Evolutionary conservation across 2,329 filamentous ascomycete species (phyloP).

Genomic region (Cadophora malorum): DNA sequence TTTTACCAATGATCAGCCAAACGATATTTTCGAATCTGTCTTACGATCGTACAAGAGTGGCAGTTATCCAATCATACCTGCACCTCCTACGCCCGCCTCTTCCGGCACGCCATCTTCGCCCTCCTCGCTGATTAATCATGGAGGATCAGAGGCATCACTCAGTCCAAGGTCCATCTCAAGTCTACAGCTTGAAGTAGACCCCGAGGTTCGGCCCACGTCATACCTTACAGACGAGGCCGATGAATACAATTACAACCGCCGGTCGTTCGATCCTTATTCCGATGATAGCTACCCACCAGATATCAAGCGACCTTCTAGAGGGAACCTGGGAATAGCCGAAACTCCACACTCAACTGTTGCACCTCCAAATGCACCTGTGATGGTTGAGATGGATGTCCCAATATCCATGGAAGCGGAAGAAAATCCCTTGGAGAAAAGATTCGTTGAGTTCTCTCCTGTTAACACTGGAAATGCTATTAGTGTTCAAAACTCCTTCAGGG

Average conservation of each 20-base stretch:
- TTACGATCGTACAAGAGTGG: conserved; percentile 55
- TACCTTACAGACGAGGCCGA: conserved; percentile 27
- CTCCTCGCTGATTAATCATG: conserved; percentile 1
- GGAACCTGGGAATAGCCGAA: background rate
- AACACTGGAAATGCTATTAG: conserved; percentile 51
- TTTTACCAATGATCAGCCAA: conserved; percentile 53
- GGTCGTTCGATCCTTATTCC: conserved; percentile 26
- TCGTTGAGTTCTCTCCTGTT: conserved; percentile 34
- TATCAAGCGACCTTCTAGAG: conserved; percentile 18
- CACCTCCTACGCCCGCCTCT: background rate
- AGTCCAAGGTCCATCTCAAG: conserved; percentile 10
- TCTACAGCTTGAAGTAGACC: conserved; percentile 13
- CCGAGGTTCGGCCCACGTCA: conserved; percentile 23
- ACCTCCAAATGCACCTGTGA: conserved; percentile 21
- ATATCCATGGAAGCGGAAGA: background rate
- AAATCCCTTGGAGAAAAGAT: conserved; percentile 11
- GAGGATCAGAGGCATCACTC: background rate
- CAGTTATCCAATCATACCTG: conserved; percentile 43
- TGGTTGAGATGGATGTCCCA: conserved; percentile 10
- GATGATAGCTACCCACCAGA: conserved; percentile 27
- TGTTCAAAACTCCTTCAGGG: conserved; percentile 63
- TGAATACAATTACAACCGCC: conserved; percentile 19
- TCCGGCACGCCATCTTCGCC: conserved; percentile 10
- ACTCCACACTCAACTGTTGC: conserved; percentile 10
- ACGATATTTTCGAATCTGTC: conserved; percentile 54